Evolutionary conservation across 2,329 filamentous ascomycete genomes (phyloP), one percentile per base, ranked within the genome.

Genomic region (Hypoxylon sp.): DNA sequence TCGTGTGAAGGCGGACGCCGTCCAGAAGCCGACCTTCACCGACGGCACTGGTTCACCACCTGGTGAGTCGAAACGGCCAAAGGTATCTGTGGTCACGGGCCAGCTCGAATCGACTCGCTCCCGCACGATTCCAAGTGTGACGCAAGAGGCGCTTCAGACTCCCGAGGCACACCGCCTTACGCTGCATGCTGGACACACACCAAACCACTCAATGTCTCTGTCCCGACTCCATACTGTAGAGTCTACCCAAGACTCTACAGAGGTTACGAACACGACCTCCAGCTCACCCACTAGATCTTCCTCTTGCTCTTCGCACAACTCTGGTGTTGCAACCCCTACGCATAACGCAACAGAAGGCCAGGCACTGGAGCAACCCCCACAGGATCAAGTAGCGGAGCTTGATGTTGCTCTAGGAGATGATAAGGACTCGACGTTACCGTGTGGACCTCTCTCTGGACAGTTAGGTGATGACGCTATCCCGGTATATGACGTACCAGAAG

Each of bases 111-210:
- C 72, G 20, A 46, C 65, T 32, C 65, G 67, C 19, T 26, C 68
- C 11, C 72, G 70, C 46, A 54, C 65, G 1, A 76, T 75, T 1
- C 76, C 79, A 4, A 80, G 79, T 54, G 77, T 80, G 53, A 82
- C 82, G 2, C 73, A 83, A 53, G 76, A 83, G 64, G 79, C 79
- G 7, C 76, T 86, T 34, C 78, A 78, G 22, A 82, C 81, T 6
- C 78, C 81, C 5, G 85, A 84, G 69, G 78, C 79, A 44, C 79
- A 77, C 50, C 80, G 87, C 46, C 80, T 88, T 41, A 87, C 81
- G 0, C 85, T 89, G 81, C 83, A 89, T 72, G 87, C 87, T 19
- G 87, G 87, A 1, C 87, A 89, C 73, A 89, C 87, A 1, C 87
- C 87, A 6, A 88, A 82, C 52, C 86, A 88, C 71, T 80, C 78